These are phyloP conservation scores for Parachlorella kessleri DNA, from an alignment of 139 green algal genomes.

Conservation along the genomic window DNA sequence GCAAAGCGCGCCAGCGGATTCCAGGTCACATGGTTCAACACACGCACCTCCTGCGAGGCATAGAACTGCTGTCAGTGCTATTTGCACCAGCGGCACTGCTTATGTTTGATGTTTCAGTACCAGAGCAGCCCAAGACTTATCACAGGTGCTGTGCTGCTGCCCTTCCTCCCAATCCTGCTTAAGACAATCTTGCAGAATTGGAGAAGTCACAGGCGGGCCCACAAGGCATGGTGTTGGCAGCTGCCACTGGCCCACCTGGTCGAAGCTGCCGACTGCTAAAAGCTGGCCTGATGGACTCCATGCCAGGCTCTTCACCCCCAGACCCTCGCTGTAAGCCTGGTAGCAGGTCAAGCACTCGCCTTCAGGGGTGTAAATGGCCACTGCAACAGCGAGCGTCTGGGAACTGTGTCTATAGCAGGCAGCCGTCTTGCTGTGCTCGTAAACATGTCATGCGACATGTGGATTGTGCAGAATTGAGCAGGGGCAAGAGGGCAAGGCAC, in stretches of 20 bases:
- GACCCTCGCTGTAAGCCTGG: constrained; percentile 47
- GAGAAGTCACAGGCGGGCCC: too few species aligned
- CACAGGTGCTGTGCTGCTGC: too few species aligned
- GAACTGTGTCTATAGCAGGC: too few species aligned
- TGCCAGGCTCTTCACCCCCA: constrained; percentile 63
- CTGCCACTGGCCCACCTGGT: constrained; percentile 46
- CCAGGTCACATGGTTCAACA: constrained; percentile 83
- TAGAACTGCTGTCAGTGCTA: too few species aligned
- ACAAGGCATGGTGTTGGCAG: too few species aligned
- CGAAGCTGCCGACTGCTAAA: constrained; percentile 76
- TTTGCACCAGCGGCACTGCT: too few species aligned
- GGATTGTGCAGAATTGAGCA: not conserved
- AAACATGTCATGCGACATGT: not conserved
- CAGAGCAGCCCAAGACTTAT: too few species aligned
- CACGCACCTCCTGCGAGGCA: constrained; percentile 46
- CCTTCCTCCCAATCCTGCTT: too few species aligned
- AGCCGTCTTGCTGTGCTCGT: too few species aligned
- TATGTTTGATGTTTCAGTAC: too few species aligned
- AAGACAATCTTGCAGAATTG: too few species aligned
- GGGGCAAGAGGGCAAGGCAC: not conserved
- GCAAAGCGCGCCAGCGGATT: constrained; percentile 57
- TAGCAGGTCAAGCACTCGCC: constrained; percentile 44
- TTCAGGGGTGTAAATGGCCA: constrained; percentile 40
- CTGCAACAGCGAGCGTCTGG: too few species aligned
- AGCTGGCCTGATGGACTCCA: constrained; percentile 74